Percentiles rank a stretch among this genome's conserved stretches.
These are phyloP conservation scores for Xylaria curta DNA, from an alignment of 495 filamentous ascomycete genomes.

Conservation along the genomic window DNA sequence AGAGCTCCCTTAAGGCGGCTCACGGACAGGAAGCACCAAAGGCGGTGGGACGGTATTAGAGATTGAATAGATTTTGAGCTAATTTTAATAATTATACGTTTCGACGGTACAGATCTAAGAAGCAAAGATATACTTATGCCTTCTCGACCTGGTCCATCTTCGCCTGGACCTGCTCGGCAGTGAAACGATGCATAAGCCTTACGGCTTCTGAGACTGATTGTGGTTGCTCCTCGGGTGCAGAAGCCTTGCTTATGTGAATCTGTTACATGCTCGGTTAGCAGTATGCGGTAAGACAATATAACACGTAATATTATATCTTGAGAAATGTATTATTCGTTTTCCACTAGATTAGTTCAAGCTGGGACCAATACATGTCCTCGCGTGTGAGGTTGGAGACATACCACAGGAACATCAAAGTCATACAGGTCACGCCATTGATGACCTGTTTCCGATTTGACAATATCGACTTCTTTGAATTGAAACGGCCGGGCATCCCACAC, in stretches of 20 bases:
- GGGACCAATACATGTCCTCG: background rate
- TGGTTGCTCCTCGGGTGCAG: conserved; percentile 52
- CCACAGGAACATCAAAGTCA: conserved; percentile 89
- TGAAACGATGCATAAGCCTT: conserved; percentile 88
- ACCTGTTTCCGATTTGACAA: conserved; percentile 69
- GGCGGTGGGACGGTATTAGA: conserved; percentile 43
- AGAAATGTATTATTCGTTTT: background rate
- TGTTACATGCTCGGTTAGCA: conserved; percentile 34
- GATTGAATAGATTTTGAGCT: conserved; percentile 12
- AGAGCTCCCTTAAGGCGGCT: conserved; percentile 50
- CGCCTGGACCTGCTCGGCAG: conserved; percentile 67
- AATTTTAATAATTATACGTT: background rate
- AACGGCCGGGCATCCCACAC: conserved; percentile 74
- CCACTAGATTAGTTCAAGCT: background rate
- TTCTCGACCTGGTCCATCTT: conserved; percentile 72
- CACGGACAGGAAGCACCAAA: conserved; percentile 47
- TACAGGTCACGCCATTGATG: conserved; percentile 76
- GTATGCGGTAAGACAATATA: background rate
- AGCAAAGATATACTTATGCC: conserved; percentile 27
- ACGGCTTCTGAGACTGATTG: conserved; percentile 63
- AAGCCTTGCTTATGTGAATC: conserved; percentile 70
- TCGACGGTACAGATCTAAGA: background rate
- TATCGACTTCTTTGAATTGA: conserved; percentile 79
- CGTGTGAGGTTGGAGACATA: conserved; percentile 42
- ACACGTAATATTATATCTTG: background rate